Percentiles rank a stretch among this genome's conserved stretches.
Conservation (phyloP, 768 basidiomycete species). For the Podaxis sp. region DNA sequence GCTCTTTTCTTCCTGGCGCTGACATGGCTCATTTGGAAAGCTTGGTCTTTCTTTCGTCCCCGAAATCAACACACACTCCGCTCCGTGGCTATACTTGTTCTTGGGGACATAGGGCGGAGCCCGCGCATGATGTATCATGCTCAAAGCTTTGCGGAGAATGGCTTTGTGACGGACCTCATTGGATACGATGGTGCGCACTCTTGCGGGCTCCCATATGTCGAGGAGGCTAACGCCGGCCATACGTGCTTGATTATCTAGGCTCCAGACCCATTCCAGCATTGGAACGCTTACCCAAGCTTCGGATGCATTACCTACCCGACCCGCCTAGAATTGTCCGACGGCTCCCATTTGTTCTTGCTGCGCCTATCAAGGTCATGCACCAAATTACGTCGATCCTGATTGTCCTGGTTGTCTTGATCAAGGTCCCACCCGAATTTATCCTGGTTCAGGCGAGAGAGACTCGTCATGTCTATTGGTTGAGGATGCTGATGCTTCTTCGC, state of each 20-base stretch:
- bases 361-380: conserved; percentile 76
- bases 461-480: background rate
- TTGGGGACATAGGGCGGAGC: conserved; percentile 94
- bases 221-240: background rate
- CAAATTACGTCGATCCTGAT: conserved; percentile 67
- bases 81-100: conserved; percentile 85
- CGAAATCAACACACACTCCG: conserved; percentile 46
- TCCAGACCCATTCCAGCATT: conserved; percentile 78
- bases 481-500: background rate
- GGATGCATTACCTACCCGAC: conserved; percentile 65
- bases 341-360: conserved; percentile 69
- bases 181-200: conserved; percentile 74
- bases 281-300: conserved; percentile 61
- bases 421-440: conserved; percentile 76
- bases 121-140: conserved; percentile 99
- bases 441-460: conserved; percentile 75
- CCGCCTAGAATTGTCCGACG: conserved; percentile 52
- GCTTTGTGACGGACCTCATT: conserved; percentile 77
- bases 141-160: conserved; percentile 81
- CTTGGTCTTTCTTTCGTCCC: conserved; percentile 29
- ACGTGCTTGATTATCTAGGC: conserved; percentile 42
- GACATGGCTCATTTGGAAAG: conserved; percentile 31
- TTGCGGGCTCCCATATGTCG: background rate
- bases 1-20: conserved; percentile 24
- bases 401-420: conserved; percentile 59